phyloP scores from a whole-genome alignment of 495 filamentous ascomycete species.

The Hamigera avellanea region DNA sequence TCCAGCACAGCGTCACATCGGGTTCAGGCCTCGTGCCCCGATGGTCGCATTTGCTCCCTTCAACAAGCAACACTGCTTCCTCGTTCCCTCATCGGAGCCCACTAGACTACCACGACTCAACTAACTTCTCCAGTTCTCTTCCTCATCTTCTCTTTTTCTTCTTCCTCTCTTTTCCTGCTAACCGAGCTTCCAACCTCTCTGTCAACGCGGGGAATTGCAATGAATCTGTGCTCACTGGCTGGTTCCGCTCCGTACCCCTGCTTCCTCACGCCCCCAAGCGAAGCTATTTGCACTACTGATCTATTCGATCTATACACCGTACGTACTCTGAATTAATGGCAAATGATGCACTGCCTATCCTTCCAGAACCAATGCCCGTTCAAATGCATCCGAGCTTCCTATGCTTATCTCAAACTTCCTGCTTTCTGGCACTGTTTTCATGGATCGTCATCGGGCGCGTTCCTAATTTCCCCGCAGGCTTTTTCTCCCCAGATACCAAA shows the following conservation, averaged over 20 bases:
- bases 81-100: not conserved
- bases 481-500: no score
- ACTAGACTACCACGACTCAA: not conserved
- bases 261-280: not conserved
- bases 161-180: not conserved
- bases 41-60: slow-evolving; percentile 22
- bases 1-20: slow-evolving; percentile 20
- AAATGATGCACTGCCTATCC: no score
- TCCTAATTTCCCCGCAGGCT: no score
- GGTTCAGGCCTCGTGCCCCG: slow-evolving; percentile 14
- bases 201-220: not conserved
- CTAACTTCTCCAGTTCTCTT: slow-evolving; percentile 2
- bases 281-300: not conserved
- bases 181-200: not conserved
- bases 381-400: no score
- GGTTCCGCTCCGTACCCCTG: no score
- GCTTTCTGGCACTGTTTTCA: no score
- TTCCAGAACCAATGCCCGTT: no score
- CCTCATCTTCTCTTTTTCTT: slow-evolving; percentile 1
- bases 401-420: no score
- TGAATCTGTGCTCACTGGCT: not conserved
- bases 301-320: no score
- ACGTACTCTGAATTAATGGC: no score
- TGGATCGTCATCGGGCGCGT: no score
- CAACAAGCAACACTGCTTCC: not conserved